phyloP scores from a whole-genome alignment of 805 yeast species.

The Cyberlindnera japonica region DNA sequence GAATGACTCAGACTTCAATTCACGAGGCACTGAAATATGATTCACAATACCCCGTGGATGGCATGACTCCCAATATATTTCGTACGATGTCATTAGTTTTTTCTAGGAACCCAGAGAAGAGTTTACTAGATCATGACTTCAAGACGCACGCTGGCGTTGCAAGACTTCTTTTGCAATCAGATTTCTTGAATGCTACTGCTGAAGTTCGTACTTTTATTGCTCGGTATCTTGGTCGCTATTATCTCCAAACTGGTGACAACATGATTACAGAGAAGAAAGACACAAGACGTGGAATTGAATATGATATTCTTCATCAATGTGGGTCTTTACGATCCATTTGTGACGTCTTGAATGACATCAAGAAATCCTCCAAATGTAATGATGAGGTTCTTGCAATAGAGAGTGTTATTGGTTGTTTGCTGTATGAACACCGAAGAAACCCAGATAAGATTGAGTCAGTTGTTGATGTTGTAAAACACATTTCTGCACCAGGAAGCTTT shows the following conservation, averaged over 20 bases:
- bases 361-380: slow-evolving; percentile 1
- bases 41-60: slow-evolving; percentile 4
- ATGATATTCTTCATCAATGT: slow-evolving; percentile 21
- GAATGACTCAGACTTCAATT: slow-evolving; percentile 7
- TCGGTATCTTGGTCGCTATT: slow-evolving; percentile 22
- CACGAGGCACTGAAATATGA: slow-evolving; percentile 11
- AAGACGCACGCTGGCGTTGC: slow-evolving; percentile 15
- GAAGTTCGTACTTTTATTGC: slow-evolving; percentile 16
- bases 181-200: background rate
- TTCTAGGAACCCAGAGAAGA: slow-evolving; percentile 5
- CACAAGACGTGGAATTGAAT: slow-evolving; percentile 7
- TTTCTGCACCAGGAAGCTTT: slow-evolving; percentile 5
- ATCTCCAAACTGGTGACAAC: slow-evolving; percentile 20
- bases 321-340: slow-evolving; percentile 30
- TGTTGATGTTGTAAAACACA: slow-evolving; percentile 17
- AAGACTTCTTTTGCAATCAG: slow-evolving; percentile 8
- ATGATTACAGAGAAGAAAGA: slow-evolving; percentile 6
- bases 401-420: slow-evolving; percentile 37
- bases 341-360: slow-evolving; percentile 23
- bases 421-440: slow-evolving; percentile 27
- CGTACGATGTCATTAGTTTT: slow-evolving; percentile 17
- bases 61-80: slow-evolving; percentile 6
- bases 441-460: slow-evolving; percentile 10
- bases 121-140: slow-evolving; percentile 8
- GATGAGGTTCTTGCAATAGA: slow-evolving; percentile 33